Percentiles rank a stretch among this genome's conserved stretches.
Conservation (phyloP, 2,329 filamentous ascomycete genomes). For the Fusarium nanum region DNA sequence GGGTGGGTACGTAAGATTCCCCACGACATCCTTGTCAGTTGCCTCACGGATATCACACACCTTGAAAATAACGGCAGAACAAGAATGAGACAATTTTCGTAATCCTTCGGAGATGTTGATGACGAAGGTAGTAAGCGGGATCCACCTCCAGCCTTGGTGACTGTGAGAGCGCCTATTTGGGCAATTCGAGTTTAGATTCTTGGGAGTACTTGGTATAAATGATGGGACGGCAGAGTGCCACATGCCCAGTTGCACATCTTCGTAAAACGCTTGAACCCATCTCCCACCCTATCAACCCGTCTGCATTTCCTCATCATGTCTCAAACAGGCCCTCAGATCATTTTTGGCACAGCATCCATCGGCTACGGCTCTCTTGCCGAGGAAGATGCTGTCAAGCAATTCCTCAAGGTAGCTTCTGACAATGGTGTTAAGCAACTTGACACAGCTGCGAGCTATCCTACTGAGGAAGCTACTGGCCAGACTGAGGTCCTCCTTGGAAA, state of each 20-base stretch:
- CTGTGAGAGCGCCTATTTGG: too few species aligned
- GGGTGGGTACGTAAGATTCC: background rate
- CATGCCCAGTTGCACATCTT: too few species aligned
- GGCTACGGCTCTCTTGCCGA: background rate
- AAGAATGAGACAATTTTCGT: background rate
- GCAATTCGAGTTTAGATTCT: too few species aligned
- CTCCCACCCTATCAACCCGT: background rate
- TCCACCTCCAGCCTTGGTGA: background rate
- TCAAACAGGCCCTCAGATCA: background rate
- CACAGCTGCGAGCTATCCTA: background rate
- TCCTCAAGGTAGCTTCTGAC: background rate
- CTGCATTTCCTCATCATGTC: background rate
- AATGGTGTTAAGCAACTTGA: background rate
- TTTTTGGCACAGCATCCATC: background rate
- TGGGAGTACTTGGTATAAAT: background rate
- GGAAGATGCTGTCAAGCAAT: background rate
- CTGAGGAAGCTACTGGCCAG: background rate
- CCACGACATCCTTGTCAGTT: background rate
- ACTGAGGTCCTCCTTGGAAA: background rate
- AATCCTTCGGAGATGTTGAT: background rate
- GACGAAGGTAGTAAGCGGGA: background rate
- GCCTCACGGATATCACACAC: background rate
- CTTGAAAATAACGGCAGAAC: too few species aligned
- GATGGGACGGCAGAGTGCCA: background rate
- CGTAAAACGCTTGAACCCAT: background rate